A percentile compares a stretch with the other conserved stretches of the same genome.
phyloP scores from a whole-genome alignment of 2,329 filamentous ascomycete genomes.

The Colletotrichum noveboracense region DNA sequence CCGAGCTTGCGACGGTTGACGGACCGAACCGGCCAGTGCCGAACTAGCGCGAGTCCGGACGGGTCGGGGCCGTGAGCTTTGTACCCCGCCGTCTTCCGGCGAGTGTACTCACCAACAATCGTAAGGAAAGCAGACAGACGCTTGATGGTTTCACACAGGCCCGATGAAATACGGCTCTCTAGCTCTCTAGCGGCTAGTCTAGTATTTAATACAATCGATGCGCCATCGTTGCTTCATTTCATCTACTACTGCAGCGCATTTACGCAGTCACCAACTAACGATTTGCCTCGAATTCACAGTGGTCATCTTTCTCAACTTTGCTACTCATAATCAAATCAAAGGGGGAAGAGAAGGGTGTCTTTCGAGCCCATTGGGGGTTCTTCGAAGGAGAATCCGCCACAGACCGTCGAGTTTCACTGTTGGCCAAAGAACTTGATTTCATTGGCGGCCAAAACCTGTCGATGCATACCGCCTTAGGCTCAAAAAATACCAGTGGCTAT shows the following conservation, averaged over 20 bases:
- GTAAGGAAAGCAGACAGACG: neutral
- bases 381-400: neutral
- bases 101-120: neutral
- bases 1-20: neutral
- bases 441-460: neutral
- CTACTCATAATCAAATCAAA: neutral
- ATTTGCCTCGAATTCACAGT: neutral
- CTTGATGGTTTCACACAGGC: neutral
- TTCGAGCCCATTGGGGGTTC: neutral
- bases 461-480: neutral
- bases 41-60: neutral
- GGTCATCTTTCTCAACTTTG: neutral
- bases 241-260: neutral
- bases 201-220: neutral
- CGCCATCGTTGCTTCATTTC: neutral
- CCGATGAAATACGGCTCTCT: too few species aligned
- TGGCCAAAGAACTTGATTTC: neutral
- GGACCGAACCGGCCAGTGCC: neutral
- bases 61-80: neutral
- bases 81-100: neutral
- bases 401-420: neutral
- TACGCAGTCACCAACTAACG: accelerated
- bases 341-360: neutral
- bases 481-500: neutral
- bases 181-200: neutral